A percentile compares a stretch with the other conserved stretches of the same genome.
phyloP scores from a whole-genome alignment of 1,284 basidiomycete species.

The Trichosporon inkin region DNA sequence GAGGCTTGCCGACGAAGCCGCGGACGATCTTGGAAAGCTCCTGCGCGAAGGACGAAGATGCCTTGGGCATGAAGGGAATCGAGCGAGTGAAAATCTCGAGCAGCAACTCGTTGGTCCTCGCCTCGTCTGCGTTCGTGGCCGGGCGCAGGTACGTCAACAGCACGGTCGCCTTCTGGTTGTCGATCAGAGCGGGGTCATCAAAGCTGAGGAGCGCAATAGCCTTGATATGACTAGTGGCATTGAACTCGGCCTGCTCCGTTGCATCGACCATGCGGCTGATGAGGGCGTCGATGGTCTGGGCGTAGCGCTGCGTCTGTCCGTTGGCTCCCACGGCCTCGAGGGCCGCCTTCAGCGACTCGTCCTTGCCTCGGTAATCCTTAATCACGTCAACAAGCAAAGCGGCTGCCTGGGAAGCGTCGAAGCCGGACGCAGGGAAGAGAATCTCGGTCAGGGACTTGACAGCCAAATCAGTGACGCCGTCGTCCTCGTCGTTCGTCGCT shows the following conservation, averaged over 20 bases:
- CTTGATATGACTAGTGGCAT: conserved; percentile 39
- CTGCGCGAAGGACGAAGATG: conserved; percentile 76
- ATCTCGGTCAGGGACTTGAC: conserved; percentile 81
- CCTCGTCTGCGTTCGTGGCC: conserved; percentile 61
- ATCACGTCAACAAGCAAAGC: conserved; percentile 79
- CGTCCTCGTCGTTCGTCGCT: conserved; percentile 83
- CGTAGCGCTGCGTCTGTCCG: conserved; percentile 23
- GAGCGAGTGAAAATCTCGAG: conserved; percentile 80
- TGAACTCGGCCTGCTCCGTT: conserved; percentile 35
- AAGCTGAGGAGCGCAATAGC: conserved; percentile 39
- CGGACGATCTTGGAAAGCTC: conserved; percentile 75
- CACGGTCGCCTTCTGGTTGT: conserved; percentile 37
- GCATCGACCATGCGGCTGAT: conserved; percentile 85
- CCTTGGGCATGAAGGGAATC: conserved; percentile 82
- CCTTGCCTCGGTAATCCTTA: conserved; percentile 71
- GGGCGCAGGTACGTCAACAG: conserved; percentile 31
- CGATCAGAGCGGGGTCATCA: conserved; percentile 36
- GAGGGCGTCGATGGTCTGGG: conserved; percentile 67
- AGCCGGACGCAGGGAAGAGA: conserved; percentile 59
- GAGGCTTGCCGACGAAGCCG: conserved; percentile 78
- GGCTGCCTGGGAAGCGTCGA: conserved; percentile 54
- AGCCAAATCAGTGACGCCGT: conserved; percentile 83
- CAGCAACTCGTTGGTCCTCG: conserved; percentile 72
- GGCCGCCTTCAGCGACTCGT: conserved; percentile 77
- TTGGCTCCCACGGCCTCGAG: conserved; percentile 8